Conservation (phyloP, 2,329 filamentous ascomycete genomes). For the Fusarium sp. region DNA sequence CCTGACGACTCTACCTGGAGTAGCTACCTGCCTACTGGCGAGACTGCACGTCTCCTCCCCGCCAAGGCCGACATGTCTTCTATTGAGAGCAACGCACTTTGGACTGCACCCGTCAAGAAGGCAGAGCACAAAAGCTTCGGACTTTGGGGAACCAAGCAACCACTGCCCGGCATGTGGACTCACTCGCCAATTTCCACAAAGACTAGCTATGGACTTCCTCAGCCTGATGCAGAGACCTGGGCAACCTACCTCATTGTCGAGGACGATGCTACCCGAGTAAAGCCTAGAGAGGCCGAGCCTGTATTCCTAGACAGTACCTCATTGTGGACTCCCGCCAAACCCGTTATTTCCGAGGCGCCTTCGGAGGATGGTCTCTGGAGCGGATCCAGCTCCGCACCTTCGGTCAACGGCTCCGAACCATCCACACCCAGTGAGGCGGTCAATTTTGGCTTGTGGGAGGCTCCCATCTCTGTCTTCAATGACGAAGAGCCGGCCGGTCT, state of each 20-base stretch:
- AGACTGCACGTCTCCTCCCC: constrained; percentile 49
- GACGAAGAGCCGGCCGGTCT: constrained; percentile 43
- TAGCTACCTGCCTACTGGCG: constrained; percentile 49
- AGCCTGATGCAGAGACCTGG: constrained; percentile 50
- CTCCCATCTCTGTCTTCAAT: constrained; percentile 22
- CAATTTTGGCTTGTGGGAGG: constrained; percentile 46
- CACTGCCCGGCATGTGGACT: constrained; percentile 45
- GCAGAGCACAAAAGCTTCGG: constrained; percentile 34
- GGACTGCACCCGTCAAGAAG: constrained; percentile 48
- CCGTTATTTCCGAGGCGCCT: constrained; percentile 30
- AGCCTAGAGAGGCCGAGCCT: constrained; percentile 43
- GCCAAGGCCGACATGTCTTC: constrained; percentile 47
- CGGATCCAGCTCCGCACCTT: constrained; percentile 33
- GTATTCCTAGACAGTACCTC: constrained; percentile 41
- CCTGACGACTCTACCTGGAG: constrained; percentile 55
- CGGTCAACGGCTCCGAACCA: constrained; percentile 28
- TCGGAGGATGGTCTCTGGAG: constrained; percentile 42
- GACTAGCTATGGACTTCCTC: constrained; percentile 49
- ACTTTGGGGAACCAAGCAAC: constrained; percentile 44
- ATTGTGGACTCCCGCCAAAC: constrained; percentile 42
- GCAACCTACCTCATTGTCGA: constrained; percentile 42
- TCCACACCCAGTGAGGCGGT: constrained; percentile 26
- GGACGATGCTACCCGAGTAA: constrained; percentile 44
- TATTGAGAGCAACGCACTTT: constrained; percentile 56
- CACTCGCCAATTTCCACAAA: constrained; percentile 30